A percentile compares a stretch with the other conserved stretches of the same genome.
phyloP scores from a whole-genome alignment of 225 moss, liverwort and hornwort species.

The Rhytidiadelphus loreus region DNA sequence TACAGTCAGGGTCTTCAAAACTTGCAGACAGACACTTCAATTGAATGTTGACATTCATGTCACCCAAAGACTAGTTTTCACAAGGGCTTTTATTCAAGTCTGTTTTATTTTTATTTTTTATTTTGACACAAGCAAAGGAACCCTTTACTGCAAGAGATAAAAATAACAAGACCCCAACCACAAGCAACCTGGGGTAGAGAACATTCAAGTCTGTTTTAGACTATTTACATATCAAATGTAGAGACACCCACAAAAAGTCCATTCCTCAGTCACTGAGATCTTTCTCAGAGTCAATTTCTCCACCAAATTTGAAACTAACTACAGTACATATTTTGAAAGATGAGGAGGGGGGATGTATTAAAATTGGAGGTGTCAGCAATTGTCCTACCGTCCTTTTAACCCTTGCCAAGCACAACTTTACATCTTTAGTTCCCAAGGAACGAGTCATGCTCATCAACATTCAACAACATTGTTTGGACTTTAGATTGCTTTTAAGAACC shows the following conservation, averaged over 20 bases:
- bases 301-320: background rate
- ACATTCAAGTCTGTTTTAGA: background rate
- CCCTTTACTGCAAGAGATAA: too few species aligned
- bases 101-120: background rate
- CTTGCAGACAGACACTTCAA: background rate
- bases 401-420: background rate
- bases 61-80: background rate
- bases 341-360: accelerated
- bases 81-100: background rate
- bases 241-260: background rate
- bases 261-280: background rate
- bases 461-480: background rate
- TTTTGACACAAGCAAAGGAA: too few species aligned
- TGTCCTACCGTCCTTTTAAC: background rate
- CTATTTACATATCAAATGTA: background rate
- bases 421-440: background rate
- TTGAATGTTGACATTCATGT: background rate
- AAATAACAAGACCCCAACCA: too few species aligned
- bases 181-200: too few species aligned
- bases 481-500: background rate
- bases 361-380: background rate
- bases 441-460: background rate
- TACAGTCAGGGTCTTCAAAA: background rate
- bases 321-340: background rate
- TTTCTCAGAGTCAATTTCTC: background rate